Evolutionary conservation across 2,329 filamentous ascomycete species (phyloP).

Genomic region (Rasamsonia emersonii): DNA sequence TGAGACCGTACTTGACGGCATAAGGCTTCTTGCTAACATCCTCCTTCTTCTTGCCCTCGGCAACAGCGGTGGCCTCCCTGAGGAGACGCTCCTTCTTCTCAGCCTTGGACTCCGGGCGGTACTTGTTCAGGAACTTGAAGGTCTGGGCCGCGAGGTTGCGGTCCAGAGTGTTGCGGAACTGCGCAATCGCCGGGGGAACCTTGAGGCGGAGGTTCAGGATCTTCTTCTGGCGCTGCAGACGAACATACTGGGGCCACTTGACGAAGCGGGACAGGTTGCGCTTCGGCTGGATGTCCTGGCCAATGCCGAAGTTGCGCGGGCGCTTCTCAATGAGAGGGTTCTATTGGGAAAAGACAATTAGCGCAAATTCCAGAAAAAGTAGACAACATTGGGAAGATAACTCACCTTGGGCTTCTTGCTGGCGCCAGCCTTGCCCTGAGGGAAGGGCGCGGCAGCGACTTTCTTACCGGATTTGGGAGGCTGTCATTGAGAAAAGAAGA

Average conservation of each 20-base stretch:
- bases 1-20: slow-evolving; percentile 98
- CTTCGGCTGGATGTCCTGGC: slow-evolving; percentile 95
- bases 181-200: slow-evolving; percentile 92
- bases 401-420: slow-evolving; percentile 97
- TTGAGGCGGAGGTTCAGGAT: slow-evolving; percentile 98
- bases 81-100: slow-evolving; percentile 99
- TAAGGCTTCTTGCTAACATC: slow-evolving; percentile 99
- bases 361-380: slow-evolving; percentile 8
- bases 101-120: slow-evolving; percentile 96
- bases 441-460: slow-evolving; percentile 93
- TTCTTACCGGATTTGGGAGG: slow-evolving; percentile 98
- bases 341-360: slow-evolving; percentile 39
- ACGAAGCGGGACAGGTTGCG: slow-evolving; percentile 97
- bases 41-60: slow-evolving; percentile 99
- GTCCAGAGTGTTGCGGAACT: slow-evolving; percentile 97
- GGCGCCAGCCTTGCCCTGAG: slow-evolving; percentile 75
- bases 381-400: slow-evolving; percentile 28
- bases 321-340: slow-evolving; percentile 99
- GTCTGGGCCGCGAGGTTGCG: slow-evolving; percentile 93
- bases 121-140: slow-evolving; percentile 99
- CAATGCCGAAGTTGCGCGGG: slow-evolving; percentile 94
- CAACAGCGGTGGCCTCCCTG: slow-evolving; percentile 95
- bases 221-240: slow-evolving; percentile 90
- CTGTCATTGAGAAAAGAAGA: slow-evolving; percentile 99
- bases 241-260: slow-evolving; percentile 99